Percentiles rank a stretch among this genome's conserved stretches.
Conservation (phyloP, 1,284 basidiomycete genomes). For the Amylostereum areolatum region DNA sequence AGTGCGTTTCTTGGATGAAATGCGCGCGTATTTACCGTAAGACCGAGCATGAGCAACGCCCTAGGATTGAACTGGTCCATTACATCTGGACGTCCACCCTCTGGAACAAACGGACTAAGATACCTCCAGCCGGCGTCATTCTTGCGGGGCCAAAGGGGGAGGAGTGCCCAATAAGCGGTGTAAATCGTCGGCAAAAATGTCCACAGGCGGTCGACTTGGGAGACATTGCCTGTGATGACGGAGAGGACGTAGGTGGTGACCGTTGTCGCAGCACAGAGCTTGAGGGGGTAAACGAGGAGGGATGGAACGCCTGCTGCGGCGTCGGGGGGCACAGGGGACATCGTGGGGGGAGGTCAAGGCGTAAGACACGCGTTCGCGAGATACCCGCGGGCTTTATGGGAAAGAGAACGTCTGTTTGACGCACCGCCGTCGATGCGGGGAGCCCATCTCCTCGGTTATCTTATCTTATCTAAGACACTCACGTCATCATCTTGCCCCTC, state of each 20-base stretch:
- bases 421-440: too few species aligned
- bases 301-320: constrained; percentile 18
- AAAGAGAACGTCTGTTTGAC: too few species aligned
- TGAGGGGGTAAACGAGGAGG: constrained; percentile 52
- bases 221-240: constrained; percentile 72
- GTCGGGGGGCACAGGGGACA: background rate
- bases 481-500: too few species aligned
- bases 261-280: constrained; percentile 50
- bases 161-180: constrained; percentile 65
- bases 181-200: constrained; percentile 76
- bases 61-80: constrained; percentile 54
- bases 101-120: constrained; percentile 53
- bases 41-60: constrained; percentile 61
- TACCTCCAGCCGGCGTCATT: constrained; percentile 30
- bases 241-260: constrained; percentile 49
- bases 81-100: constrained; percentile 35
- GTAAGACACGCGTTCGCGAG: background rate
- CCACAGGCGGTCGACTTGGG: constrained; percentile 70
- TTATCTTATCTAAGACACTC: too few species aligned
- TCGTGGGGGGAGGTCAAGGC: background rate
- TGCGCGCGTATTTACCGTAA: constrained; percentile 38
- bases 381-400: too few species aligned
- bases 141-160: constrained; percentile 54
- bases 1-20: background rate
- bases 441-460: too few species aligned